These are phyloP conservation scores for Babjeviella inositovora DNA, from an alignment of 805 yeast genomes.

Conservation along the genomic window DNA sequence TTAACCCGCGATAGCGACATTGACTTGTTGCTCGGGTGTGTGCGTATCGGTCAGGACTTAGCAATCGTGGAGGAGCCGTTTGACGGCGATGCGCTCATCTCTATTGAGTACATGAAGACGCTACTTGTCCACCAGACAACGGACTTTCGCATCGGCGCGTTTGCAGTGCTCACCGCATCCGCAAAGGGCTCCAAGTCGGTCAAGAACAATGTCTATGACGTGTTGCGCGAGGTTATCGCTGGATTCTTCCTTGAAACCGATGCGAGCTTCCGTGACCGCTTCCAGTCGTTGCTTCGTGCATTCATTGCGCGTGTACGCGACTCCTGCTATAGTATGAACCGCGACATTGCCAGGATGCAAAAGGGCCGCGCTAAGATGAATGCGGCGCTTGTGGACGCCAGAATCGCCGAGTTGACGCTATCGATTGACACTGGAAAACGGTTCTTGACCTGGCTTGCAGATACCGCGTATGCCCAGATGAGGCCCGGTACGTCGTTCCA, in stretches of 20 bases:
- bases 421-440: conserved; percentile 10
- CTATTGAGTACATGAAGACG: conserved; percentile 11
- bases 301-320: conserved; percentile 55
- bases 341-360: conserved; percentile 23
- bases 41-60: conserved; percentile 50
- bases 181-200: conserved; percentile 47
- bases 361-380: conserved; percentile 7
- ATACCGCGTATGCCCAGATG: conserved; percentile 17
- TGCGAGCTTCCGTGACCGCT: conserved; percentile 52
- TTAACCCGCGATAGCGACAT: conserved; percentile 9
- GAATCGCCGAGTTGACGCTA: conserved; percentile 1
- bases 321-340: conserved; percentile 39
- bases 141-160: conserved; percentile 30
- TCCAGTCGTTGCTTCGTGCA: conserved; percentile 42
- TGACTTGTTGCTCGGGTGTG: conserved; percentile 30
- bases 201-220: conserved; percentile 20
- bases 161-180: conserved; percentile 45
- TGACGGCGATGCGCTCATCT: conserved; percentile 13
- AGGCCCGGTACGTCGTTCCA: conserved; percentile 45
- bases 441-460: conserved; percentile 23
- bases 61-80: conserved; percentile 35
- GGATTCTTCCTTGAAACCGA: conserved; percentile 47
- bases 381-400: conserved; percentile 1
- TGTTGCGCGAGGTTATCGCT: conserved; percentile 25
- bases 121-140: conserved; percentile 30